These are phyloP conservation scores for Phoenix dactylifera DNA, from an alignment of 176 grass and related monocot species.

Conservation along the genomic window DNA sequence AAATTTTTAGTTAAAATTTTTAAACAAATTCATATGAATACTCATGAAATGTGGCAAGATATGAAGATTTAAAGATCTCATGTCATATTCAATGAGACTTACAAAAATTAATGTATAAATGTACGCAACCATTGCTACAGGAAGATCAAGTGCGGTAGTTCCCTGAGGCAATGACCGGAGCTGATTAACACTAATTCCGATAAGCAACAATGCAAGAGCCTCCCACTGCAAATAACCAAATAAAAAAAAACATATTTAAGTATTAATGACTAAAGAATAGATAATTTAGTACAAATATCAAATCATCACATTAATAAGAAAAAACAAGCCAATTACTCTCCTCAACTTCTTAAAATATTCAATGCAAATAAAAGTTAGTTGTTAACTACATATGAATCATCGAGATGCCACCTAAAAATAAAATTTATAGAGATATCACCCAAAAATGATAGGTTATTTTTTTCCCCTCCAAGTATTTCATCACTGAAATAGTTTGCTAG, in stretches of 20 bases:
- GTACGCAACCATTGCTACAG: constrained; percentile 81
- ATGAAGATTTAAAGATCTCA: too few relatives aligned
- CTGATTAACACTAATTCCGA: constrained; percentile 96
- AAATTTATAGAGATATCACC: too few relatives aligned
- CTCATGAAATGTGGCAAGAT: too few relatives aligned
- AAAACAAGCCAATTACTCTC: too few relatives aligned
- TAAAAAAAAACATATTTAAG: constrained; percentile 9
- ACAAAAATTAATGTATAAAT: constrained; percentile 87
- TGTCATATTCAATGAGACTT: constrained; percentile 24
- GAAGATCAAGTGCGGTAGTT: constrained; percentile 64
- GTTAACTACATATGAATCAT: too few relatives aligned
- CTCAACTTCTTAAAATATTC: too few relatives aligned
- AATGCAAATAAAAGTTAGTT: too few relatives aligned
- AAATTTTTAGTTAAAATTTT: too few relatives aligned
- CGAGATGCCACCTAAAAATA: too few relatives aligned
- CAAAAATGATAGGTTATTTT: background rate
- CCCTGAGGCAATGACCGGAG: constrained; percentile 80
- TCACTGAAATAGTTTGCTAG: background rate
- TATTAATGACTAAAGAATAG: background rate
- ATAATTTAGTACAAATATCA: too few relatives aligned
- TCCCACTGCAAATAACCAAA: constrained; percentile 59
- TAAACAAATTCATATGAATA: too few relatives aligned
- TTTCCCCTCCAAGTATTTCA: background rate
- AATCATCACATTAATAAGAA: too few relatives aligned
- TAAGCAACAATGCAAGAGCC: constrained; percentile 89